Percentiles rank a stretch among this genome's conserved stretches.
phyloP scores from a whole-genome alignment of 106 monocot genomes.

The Allium fistulosum region DNA sequence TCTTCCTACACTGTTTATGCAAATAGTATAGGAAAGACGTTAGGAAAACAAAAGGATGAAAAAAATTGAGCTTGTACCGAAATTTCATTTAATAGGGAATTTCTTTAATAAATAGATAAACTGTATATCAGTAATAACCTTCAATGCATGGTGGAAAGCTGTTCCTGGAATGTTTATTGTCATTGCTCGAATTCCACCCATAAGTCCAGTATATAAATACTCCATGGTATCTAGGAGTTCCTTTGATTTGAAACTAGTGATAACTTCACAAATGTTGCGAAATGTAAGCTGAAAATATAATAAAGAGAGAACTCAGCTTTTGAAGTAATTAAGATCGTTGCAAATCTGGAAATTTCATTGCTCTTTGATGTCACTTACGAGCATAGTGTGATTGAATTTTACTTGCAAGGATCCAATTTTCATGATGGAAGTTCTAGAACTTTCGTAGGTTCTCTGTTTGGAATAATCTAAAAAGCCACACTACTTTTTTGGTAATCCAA shows the following conservation, averaged over 20 bases:
- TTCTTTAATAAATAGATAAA: no score
- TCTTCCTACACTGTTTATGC: conserved; percentile 22
- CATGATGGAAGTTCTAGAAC: no score
- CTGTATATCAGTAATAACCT: conserved; percentile 1
- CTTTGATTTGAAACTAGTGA: conserved; percentile 22
- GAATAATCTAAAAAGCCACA: no score
- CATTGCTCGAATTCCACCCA: conserved; percentile 25
- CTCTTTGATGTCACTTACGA: no score
- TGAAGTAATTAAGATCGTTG: no score
- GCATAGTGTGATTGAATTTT: no score
- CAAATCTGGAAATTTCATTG: no score
- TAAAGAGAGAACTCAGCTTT: no score
- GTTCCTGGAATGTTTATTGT: conserved; percentile 34
- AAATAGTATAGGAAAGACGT: background rate
- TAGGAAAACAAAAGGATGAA: background rate
- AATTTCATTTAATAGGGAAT: no score
- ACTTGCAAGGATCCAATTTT: no score
- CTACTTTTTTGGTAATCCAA: no score
- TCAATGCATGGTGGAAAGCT: conserved; percentile 27
- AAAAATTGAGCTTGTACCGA: background rate
- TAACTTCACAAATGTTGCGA: conserved; percentile 21
- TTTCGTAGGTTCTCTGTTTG: no score
- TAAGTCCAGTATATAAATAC: conserved; percentile 17
- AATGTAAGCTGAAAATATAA: conserved; percentile 21
- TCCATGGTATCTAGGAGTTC: conserved; percentile 28